Percentiles rank a stretch among this genome's conserved stretches.
Conservation (phyloP, 2,329 filamentous ascomycete genomes). For the Trichophyton mentagrophytes region DNA sequence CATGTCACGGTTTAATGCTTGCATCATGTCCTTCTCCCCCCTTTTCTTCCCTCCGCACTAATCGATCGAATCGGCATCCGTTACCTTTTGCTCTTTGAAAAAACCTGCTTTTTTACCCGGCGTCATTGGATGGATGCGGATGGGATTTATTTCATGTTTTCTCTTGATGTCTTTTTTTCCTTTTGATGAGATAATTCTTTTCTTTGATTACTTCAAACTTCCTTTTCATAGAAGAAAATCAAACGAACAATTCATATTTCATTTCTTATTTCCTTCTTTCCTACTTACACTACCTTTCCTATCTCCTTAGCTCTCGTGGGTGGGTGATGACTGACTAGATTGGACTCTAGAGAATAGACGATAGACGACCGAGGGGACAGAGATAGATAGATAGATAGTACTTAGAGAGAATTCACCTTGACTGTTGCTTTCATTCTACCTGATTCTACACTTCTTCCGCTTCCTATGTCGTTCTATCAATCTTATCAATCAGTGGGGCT, state of each 20-base stretch:
- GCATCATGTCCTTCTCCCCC: not conserved
- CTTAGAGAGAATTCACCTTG: not conserved
- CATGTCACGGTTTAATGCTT: not conserved
- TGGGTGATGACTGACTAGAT: not conserved
- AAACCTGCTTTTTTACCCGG: not conserved
- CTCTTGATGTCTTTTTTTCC: not conserved
- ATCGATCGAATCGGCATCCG: not conserved
- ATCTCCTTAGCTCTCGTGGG: not conserved
- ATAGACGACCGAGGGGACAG: no score
- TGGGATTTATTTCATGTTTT: not conserved
- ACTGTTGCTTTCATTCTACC: not conserved
- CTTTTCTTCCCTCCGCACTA: not conserved
- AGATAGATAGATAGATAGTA: not conserved
- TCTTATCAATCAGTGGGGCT: not conserved
- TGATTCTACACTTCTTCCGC: no score
- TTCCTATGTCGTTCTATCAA: no score
- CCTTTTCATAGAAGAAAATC: not conserved
- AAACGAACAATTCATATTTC: not conserved
- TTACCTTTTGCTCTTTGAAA: not conserved
- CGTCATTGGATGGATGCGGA: slow-evolving; percentile 3
- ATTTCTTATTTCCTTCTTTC: not conserved
- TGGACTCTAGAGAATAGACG: not conserved
- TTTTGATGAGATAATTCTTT: not conserved
- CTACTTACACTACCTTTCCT: not conserved
- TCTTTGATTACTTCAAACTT: not conserved